phyloP scores from a whole-genome alignment of 2,329 filamentous ascomycete species.

The Paraphaeosphaeria sporulosa region DNA sequence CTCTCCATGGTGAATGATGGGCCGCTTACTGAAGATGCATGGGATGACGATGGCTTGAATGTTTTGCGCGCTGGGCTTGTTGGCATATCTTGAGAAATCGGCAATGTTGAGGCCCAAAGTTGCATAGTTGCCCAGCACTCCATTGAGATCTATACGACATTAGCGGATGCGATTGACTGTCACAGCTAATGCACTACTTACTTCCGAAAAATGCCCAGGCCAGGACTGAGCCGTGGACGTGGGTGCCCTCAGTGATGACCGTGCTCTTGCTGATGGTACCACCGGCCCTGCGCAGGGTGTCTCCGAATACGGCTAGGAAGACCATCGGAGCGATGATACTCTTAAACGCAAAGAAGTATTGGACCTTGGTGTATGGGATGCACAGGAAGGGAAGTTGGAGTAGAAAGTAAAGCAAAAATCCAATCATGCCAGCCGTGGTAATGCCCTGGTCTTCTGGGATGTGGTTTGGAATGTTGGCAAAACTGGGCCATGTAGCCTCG shows the following conservation, averaged over 20 bases:
- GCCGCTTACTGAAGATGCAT: conserved; percentile 27
- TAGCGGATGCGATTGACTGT: background rate
- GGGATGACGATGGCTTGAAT: conserved; percentile 48
- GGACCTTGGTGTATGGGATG: conserved; percentile 33
- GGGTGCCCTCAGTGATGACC: conserved; percentile 39
- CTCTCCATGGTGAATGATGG: too few species aligned
- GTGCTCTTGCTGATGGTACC: conserved; percentile 37
- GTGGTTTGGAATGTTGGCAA: conserved; percentile 31
- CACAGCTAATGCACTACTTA: background rate
- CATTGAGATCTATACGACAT: conserved; percentile 27
- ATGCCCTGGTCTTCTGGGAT: conserved; percentile 28
- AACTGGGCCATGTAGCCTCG: conserved; percentile 36
- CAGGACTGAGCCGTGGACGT: conserved; percentile 32
- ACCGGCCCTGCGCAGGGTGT: conserved; percentile 31
- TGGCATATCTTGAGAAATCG: conserved; percentile 53
- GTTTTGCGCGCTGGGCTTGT: conserved; percentile 42
- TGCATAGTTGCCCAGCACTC: conserved; percentile 37
- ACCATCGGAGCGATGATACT: conserved; percentile 35
- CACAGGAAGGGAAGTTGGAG: conserved; percentile 36
- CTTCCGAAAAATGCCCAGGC: conserved; percentile 31
- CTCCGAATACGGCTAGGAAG: conserved; percentile 36
- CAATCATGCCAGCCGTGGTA: conserved; percentile 28
- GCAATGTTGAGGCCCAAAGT: conserved; percentile 44
- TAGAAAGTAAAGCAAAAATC: conserved; percentile 36
- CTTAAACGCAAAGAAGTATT: conserved; percentile 38